phyloP scores from a whole-genome alignment of 148 eudicot species.

The Rhododendron williamsianum region DNA sequence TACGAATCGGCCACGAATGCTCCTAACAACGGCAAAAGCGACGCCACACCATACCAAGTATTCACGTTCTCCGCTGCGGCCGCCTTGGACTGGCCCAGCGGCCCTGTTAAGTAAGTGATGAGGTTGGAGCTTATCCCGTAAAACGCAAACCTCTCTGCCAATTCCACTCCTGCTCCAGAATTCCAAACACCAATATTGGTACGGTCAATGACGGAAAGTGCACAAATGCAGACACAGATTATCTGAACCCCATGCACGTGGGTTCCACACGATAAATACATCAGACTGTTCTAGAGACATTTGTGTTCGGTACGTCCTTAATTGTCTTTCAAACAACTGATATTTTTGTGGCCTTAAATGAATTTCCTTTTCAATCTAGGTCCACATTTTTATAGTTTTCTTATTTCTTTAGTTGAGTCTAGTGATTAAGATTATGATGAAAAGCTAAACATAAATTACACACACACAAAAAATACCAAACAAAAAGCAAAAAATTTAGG shows the following conservation, averaged over 20 bases:
- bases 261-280: neutral
- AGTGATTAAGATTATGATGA: no score
- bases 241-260: neutral
- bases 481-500: neutral
- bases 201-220: neutral
- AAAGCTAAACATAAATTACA: neutral
- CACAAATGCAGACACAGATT: neutral
- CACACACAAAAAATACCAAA: no score
- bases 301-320: neutral
- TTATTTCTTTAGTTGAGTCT: no score
- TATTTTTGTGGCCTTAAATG: neutral
- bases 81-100: conserved; percentile 43
- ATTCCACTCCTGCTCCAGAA: conserved; percentile 31
- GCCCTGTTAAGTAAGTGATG: conserved; percentile 44
- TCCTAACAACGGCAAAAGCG: conserved; percentile 45
- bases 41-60: conserved; percentile 39
- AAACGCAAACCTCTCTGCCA: conserved; percentile 52
- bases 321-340: neutral
- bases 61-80: conserved; percentile 42
- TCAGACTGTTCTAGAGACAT: neutral
- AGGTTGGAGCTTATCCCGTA: conserved; percentile 45
- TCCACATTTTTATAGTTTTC: no score
- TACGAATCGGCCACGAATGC: conserved; percentile 49
- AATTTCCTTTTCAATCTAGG: neutral
- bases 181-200: neutral